These are phyloP conservation scores for Citrus australasica DNA, from an alignment of 345 rosid species.

Conservation along the genomic window DNA sequence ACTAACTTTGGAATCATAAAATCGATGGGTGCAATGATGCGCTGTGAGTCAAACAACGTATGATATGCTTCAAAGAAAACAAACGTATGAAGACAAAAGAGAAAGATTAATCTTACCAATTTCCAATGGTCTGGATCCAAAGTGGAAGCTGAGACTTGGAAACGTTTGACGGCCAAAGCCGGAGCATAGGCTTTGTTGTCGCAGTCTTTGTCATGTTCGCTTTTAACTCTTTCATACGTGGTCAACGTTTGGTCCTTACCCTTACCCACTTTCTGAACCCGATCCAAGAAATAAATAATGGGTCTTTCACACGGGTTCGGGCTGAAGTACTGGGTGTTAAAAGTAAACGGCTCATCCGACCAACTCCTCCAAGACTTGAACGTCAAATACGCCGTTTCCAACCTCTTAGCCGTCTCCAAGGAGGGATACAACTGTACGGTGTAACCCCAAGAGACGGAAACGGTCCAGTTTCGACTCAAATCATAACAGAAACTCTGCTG, in stretches of 20 bases:
- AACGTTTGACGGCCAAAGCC: conserved; percentile 31
- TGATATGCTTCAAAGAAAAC: background rate
- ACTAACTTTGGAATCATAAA: background rate
- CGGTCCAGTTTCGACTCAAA: conserved; percentile 53
- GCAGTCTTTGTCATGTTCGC: conserved; percentile 33
- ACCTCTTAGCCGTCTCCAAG: conserved; percentile 46
- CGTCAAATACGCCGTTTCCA: conserved; percentile 60
- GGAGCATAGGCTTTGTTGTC: conserved; percentile 29
- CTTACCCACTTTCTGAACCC: conserved; percentile 25
- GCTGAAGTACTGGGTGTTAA: conserved; percentile 62
- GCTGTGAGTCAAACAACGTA: background rate
- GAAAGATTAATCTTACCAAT: conserved; percentile 39
- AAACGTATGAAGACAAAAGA: background rate
- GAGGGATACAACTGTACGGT: conserved; percentile 64
- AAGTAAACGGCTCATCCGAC: conserved; percentile 59
- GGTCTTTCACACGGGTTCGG: conserved; percentile 59
- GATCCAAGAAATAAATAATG: conserved; percentile 58
- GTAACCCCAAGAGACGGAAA: conserved; percentile 91
- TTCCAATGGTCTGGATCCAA: conserved; percentile 53
- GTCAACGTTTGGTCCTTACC: conserved; percentile 43
- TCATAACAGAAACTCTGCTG: conserved; percentile 83
- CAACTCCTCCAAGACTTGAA: conserved; percentile 73
- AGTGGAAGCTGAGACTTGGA: conserved; percentile 41
- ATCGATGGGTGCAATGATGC: background rate
- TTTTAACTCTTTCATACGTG: conserved; percentile 40